phyloP scores from a whole-genome alignment of 148 eudicot genomes.

The Rhododendron simsii region DNA sequence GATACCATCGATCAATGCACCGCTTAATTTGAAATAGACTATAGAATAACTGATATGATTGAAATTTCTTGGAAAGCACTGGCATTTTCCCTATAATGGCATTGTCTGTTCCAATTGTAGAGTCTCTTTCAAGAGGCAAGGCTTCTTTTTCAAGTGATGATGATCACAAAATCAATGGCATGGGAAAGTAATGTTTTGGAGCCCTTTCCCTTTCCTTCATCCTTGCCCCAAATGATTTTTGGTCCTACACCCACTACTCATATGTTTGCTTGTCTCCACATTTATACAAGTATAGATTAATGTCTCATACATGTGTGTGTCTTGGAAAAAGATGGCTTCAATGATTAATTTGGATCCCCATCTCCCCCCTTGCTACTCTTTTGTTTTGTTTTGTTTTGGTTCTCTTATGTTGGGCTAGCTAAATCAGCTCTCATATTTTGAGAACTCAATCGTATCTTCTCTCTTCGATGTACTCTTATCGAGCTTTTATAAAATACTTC shows the following conservation, averaged over 20 bases:
- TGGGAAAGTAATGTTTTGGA: conserved; percentile 12
- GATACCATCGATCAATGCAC: no score
- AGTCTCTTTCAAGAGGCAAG: conserved; percentile 12
- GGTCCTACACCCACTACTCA: conserved; percentile 12
- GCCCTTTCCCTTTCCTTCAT: conserved; percentile 16
- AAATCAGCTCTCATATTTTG: not conserved
- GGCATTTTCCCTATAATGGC: not conserved
- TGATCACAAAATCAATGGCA: conserved; percentile 10
- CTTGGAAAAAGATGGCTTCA: not conserved
- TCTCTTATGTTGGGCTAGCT: not conserved
- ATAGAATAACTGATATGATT: not conserved
- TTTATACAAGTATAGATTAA: no score
- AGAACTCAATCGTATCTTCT: not conserved
- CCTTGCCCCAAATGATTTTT: conserved; percentile 16
- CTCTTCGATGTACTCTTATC: not conserved
- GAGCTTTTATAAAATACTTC: no score
- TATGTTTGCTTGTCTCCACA: conserved; percentile 6
- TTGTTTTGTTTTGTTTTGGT: not conserved
- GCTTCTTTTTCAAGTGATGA: conserved; percentile 22
- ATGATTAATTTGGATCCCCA: no score
- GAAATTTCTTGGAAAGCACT: not conserved
- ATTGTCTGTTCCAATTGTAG: not conserved
- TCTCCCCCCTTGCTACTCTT: no score
- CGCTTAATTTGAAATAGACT: no score
- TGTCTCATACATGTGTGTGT: no score